Percentiles rank a stretch among this genome's conserved stretches.
Evolutionary conservation across 352 stramenopile genomes (phyloP).

Genomic region (Phytopythium aichiense): DNA sequence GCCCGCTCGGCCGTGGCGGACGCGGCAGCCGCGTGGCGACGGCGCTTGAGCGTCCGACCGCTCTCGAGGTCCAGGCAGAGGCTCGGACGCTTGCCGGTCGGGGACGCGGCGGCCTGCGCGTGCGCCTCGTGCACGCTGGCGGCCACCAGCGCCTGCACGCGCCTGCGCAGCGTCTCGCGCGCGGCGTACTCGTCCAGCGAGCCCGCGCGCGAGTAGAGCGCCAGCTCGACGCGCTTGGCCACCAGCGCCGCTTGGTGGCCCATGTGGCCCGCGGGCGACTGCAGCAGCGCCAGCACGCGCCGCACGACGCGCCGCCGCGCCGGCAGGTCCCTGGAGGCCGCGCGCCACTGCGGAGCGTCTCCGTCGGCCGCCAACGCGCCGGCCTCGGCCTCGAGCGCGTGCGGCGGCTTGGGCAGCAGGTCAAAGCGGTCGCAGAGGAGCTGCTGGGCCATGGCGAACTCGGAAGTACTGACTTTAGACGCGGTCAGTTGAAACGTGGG

Average conservation of each 20-base stretch:
- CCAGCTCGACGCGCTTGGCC: conserved; percentile 72
- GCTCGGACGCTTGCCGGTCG: neutral
- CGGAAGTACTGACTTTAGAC: neutral
- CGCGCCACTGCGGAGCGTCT: conserved; percentile 47
- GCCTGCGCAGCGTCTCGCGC: conserved; percentile 57
- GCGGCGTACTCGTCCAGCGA: conserved; percentile 71
- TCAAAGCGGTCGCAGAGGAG: conserved; percentile 9
- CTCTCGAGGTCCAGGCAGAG: too few relatives aligned
- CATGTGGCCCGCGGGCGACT: conserved; percentile 10
- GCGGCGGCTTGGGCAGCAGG: conserved; percentile 11
- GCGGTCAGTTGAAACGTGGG: neutral
- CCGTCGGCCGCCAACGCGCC: conserved; percentile 4
- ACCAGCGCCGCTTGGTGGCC: conserved; percentile 22
- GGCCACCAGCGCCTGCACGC: conserved; percentile 65
- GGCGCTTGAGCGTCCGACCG: conserved; percentile 28
- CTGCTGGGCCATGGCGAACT: neutral
- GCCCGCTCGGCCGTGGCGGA: neutral
- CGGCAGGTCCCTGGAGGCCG: conserved; percentile 37
- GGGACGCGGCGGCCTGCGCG: conserved; percentile 15
- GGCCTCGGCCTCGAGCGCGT: conserved; percentile 7
- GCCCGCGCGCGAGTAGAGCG: conserved; percentile 60
- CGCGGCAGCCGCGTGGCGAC: conserved; percentile 7
- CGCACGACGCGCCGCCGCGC: conserved; percentile 67
- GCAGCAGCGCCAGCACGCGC: conserved; percentile 62
- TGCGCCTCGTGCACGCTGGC: conserved; percentile 61